Evolutionary conservation across 139 green algal genomes (phyloP), one percentile per base, ranked within the genome.

Genomic region (Gonium pectorale): DNA sequence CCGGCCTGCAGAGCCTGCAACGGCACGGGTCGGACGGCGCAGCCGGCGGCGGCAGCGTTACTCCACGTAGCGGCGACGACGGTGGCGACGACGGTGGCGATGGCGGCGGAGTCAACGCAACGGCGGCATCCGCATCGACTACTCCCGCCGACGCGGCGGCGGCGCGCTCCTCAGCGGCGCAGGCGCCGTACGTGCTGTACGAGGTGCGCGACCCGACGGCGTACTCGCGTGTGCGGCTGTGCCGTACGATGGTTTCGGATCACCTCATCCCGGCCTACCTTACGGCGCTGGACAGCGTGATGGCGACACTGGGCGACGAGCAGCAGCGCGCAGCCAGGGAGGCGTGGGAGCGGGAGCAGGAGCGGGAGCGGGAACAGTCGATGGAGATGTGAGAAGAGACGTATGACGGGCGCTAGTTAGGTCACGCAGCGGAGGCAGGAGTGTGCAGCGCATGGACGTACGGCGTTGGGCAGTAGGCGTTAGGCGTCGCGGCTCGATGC

Each of bases 211-310:
- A 88, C 24, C 88, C 92, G 31, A 72, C 86, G 68, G 86, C 87
- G 1, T 97, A 97, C 63, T 86, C 89, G 27, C 86, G 92, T 40
- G 90, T 97, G 70, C 90, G 89, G 82, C 90, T 98, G 46, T 98
- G 94, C 82, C 82, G 80, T 19, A 92, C 88, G 8, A 95, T 97
- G 94, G 83, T 97, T 29, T 70, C 84, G 33, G 94, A 98, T 77
- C 95, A 98, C 85, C 92, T 97, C 59, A 92, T 96, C 66, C 94
- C 93, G 17, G 72, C 87, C 27, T 97, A 98, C 87, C 85, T 95
- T 33, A 69, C 67, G 17, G 87, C 92, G 4, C 79, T 98, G 69
- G 90, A 94, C 41, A 88, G 38, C 27, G 89, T 93, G 46, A 26
- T 92, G 26, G 54, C 33, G 41, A 83, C 90, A 84, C 49, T 94